phyloP scores from a whole-genome alignment of 129 eudicot genomes.

The Pittosporum tobira region DNA sequence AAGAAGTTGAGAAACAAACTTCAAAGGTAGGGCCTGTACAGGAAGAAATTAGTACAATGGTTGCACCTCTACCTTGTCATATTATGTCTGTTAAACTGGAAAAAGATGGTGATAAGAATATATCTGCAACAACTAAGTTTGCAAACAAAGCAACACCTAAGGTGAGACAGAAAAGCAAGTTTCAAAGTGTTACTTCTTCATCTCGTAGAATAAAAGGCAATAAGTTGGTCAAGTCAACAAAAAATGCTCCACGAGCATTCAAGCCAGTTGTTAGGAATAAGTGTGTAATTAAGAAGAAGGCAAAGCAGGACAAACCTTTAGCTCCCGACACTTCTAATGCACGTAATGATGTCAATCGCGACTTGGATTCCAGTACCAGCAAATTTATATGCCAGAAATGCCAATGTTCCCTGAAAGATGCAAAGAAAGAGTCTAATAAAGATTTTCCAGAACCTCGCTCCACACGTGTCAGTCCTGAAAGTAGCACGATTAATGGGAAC shows the following conservation, averaged over 20 bases:
- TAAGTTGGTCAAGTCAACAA: slow-evolving; percentile 37
- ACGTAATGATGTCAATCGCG: slow-evolving; percentile 20
- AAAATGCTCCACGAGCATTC: slow-evolving; percentile 39
- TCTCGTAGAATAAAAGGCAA: slow-evolving; percentile 24
- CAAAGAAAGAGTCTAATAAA: slow-evolving; percentile 23
- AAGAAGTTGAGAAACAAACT: slow-evolving; percentile 24
- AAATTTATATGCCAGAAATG: slow-evolving; percentile 73
- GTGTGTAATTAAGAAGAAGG: slow-evolving; percentile 45
- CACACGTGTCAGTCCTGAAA: slow-evolving; percentile 12
- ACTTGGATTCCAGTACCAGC: slow-evolving; percentile 19
- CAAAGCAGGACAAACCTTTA: slow-evolving; percentile 29
- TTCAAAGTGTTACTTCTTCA: slow-evolving; percentile 31
- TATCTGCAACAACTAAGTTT: slow-evolving; percentile 26
- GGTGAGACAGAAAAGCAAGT: slow-evolving; percentile 37
- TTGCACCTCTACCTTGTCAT: slow-evolving; percentile 21
- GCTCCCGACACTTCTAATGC: slow-evolving; percentile 15
- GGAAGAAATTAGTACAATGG: slow-evolving; percentile 20
- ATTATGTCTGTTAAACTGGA: slow-evolving; percentile 24
- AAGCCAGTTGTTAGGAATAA: slow-evolving; percentile 57
- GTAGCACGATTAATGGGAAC: slow-evolving; percentile 13
- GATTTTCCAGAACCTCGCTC: slow-evolving; percentile 28
- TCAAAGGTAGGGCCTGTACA: slow-evolving; percentile 16
- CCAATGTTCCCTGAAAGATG: slow-evolving; percentile 53
- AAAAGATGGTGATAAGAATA: slow-evolving; percentile 20
- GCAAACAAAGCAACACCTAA: slow-evolving; percentile 30